These are phyloP conservation scores for Pythium dissotocum DNA, from an alignment of 352 stramenopile species.

Conservation along the genomic window DNA sequence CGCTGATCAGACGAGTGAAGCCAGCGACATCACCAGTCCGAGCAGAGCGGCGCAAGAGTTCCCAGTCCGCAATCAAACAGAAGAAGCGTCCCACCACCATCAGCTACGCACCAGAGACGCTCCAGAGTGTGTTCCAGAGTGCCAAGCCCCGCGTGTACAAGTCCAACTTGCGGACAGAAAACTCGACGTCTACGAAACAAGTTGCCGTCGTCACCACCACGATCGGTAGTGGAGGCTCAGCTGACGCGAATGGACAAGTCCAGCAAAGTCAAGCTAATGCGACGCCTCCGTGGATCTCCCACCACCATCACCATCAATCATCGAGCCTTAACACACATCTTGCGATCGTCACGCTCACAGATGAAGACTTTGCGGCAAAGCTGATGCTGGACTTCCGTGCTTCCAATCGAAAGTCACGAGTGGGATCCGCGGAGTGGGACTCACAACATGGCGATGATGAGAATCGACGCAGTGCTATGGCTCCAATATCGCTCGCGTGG, in stretches of 20 bases:
- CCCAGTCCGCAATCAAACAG: background rate
- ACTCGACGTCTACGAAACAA: background rate
- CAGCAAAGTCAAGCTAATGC: background rate
- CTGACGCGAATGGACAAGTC: background rate
- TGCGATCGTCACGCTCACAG: constrained; percentile 12
- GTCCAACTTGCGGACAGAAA: constrained; percentile 12
- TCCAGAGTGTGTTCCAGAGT: constrained; percentile 63
- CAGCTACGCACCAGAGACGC: constrained; percentile 34
- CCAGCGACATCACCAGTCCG: background rate
- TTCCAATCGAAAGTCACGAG: background rate
- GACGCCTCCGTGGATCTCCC: background rate
- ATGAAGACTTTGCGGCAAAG: constrained; percentile 1
- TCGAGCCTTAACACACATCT: background rate
- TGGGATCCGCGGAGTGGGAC: background rate
- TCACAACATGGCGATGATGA: background rate
- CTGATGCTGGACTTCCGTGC: constrained; percentile 28
- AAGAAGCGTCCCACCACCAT: background rate
- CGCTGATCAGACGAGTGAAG: background rate
- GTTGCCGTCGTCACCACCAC: constrained; percentile 38
- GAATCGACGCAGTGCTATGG: background rate
- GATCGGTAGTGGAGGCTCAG: background rate
- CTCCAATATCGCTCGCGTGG: constrained; percentile 40
- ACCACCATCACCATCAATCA: constrained; percentile 1
- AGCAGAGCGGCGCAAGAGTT: background rate
- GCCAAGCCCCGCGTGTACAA: constrained; percentile 54